phyloP scores from a whole-genome alignment of 1,284 basidiomycete species.

The Mycena sp. region DNA sequence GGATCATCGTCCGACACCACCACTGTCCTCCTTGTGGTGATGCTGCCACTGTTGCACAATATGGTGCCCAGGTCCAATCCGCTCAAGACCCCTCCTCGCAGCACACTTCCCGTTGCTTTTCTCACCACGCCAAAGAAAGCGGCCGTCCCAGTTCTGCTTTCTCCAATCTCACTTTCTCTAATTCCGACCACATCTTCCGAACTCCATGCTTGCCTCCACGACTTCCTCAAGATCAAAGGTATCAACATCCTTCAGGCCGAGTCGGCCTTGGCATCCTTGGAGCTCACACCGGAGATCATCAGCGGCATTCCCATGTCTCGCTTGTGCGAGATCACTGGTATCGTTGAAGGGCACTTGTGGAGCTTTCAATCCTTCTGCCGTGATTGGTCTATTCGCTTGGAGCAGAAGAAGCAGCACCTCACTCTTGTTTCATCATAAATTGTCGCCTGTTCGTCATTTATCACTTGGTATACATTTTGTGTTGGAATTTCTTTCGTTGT shows the following conservation, averaged over 20 bases:
- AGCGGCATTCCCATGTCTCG: neutral
- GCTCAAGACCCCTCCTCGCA: neutral
- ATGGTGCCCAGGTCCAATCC: neutral
- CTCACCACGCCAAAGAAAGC: neutral
- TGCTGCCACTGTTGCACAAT: neutral
- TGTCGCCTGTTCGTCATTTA: too few species aligned
- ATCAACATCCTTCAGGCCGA: neutral
- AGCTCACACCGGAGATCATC: neutral
- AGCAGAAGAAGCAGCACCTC: neutral
- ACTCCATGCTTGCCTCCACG: neutral
- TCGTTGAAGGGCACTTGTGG: conserved; percentile 1
- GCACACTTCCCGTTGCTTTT: neutral
- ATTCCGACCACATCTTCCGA: neutral
- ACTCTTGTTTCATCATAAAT: neutral
- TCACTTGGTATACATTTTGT: conserved; percentile 3
- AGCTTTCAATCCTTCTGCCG: neutral
- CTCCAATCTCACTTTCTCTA: neutral
- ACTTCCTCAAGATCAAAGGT: neutral
- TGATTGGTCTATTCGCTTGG: neutral
- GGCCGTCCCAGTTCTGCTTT: too few species aligned
- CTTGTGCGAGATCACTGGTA: neutral
- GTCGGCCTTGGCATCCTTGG: neutral
- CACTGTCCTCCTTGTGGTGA: neutral
- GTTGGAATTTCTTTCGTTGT: neutral
- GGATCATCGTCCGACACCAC: neutral